Evolutionary conservation across 352 stramenopile genomes (phyloP), one percentile per base, ranked within the genome.

Genomic region (Phytophthora aleatoria): DNA sequence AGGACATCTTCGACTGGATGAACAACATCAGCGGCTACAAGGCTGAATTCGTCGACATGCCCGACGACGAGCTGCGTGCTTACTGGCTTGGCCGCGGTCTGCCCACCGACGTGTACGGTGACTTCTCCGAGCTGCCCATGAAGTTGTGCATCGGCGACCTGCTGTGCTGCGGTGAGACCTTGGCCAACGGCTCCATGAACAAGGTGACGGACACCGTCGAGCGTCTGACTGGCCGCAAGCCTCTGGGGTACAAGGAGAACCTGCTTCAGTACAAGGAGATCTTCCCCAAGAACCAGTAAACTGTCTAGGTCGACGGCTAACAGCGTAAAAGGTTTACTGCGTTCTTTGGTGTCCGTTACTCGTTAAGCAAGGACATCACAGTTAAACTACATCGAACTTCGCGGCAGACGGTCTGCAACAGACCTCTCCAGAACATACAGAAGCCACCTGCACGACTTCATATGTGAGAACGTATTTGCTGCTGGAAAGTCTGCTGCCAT

Each of bases 41-140:
- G 62, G 45, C 24, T 30, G 45, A 75, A 31, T 60, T 53, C 47
- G 67, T 71, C 10, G 57, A 71, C 57, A 71, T 74, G 67, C 44
- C 61, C 2, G 67, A 75, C 47, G 62, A 75, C 15, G 62, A 75
- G 33, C 57, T 75, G 6, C 57, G 45, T 27, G 36, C 50, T 5
- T 61, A 58, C 48, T 66, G 58, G 58, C 39, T 66, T 1, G 58
- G 43, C 50, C 58, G 50, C 26, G 58, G 58, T 20, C 58, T 66
- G 41, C 44, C 52, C 8, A 56, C 30, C 2, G 49, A 63, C 54
- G 55, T 69, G 48, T 64, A 61, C 33, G 52, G 54, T 5, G 48
- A 60, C 30, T 56, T 69, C 41, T 64, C 55, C 3, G 43, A 64
- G 49, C 31, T 64, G 11, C 48, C 48, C 2, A 69, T 69, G 54